These are phyloP conservation scores for Paramecium pentaurelia DNA, from an alignment of 73 alveolate genomes.

Conservation along the genomic window DNA sequence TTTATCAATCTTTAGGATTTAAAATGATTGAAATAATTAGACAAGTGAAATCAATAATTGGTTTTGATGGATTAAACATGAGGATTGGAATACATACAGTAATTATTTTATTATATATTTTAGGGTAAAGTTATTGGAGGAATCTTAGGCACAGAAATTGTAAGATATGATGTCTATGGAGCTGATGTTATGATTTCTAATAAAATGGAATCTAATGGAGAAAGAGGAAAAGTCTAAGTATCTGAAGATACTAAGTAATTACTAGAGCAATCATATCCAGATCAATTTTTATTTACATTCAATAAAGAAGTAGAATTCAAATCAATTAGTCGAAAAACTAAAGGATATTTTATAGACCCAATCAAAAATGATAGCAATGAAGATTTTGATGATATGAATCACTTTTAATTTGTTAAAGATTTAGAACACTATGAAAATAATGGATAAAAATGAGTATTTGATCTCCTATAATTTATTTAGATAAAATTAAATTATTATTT, in stretches of 20 bases:
- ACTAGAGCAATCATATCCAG: background rate
- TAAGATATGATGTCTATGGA: constrained; percentile 61
- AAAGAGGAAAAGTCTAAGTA: constrained; percentile 50
- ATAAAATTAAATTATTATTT: too few relatives aligned
- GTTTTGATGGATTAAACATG: constrained; percentile 74
- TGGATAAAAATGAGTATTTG: background rate
- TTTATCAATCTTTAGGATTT: too few relatives aligned
- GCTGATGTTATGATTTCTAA: constrained; percentile 62
- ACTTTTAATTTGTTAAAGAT: background rate
- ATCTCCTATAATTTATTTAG: background rate
- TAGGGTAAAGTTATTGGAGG: constrained; percentile 58
- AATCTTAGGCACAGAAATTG: constrained; percentile 59
- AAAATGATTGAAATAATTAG: constrained; percentile 83
- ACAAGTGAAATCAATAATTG: constrained; percentile 72
- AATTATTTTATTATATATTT: background rate
- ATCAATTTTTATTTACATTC: background rate
- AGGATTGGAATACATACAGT: constrained; percentile 77
- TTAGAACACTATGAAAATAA: background rate
- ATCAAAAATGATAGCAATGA: background rate
- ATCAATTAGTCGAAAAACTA: constrained; percentile 11
- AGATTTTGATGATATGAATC: background rate
- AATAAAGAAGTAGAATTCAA: constrained; percentile 5
- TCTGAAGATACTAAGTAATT: constrained; percentile 40
- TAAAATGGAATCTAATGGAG: constrained; percentile 63
- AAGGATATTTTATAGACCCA: constrained; percentile 29